These are phyloP conservation scores for Aegilops bicornis DNA, from an alignment of 176 grass and related monocot genomes.

Conservation along the genomic window DNA sequence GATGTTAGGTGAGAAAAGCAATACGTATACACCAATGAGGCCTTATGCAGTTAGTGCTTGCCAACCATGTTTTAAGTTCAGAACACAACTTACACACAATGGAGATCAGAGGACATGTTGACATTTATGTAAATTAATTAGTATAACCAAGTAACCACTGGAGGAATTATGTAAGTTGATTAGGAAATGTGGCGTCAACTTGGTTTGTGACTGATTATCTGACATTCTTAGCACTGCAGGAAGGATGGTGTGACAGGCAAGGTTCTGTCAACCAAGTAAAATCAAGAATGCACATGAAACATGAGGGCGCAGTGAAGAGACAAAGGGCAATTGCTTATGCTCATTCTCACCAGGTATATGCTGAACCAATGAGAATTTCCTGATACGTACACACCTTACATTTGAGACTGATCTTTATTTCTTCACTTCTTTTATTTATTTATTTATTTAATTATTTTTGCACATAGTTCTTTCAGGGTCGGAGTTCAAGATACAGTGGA, in stretches of 20 bases:
- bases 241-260: slow-evolving; percentile 68
- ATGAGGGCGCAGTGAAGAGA: slow-evolving; percentile 67
- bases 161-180: neutral
- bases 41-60: slow-evolving; percentile 12
- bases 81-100: neutral
- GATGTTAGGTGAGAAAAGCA: slow-evolving; percentile 37
- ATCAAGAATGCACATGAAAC: slow-evolving; percentile 65
- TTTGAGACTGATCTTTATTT: neutral
- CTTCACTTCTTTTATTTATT: neutral
- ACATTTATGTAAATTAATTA: neutral
- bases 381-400: neutral
- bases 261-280: slow-evolving; percentile 62
- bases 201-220: neutral
- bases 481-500: slow-evolving; percentile 37
- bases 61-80: neutral
- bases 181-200: neutral
- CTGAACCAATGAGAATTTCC: neutral
- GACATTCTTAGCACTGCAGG: slow-evolving; percentile 32
- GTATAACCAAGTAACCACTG: neutral
- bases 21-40: slow-evolving; percentile 26
- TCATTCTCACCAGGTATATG: slow-evolving; percentile 63
- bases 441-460: neutral
- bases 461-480: slow-evolving; percentile 38
- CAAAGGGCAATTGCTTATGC: slow-evolving; percentile 71
- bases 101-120: neutral